phyloP scores from a whole-genome alignment of 208 protist genomes.

The Histomonas meleagridis region DNA sequence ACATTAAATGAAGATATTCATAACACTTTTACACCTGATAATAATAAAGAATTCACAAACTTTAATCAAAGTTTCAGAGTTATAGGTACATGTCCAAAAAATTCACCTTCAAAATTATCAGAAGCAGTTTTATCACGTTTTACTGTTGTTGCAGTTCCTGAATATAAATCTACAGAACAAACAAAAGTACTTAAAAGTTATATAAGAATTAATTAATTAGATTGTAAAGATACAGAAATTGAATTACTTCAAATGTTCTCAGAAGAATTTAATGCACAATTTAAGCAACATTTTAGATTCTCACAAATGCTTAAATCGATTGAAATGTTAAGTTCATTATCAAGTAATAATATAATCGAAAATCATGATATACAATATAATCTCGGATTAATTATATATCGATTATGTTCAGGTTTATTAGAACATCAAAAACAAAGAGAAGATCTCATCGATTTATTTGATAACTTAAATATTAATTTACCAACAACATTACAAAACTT shows the following conservation, averaged over 20 bases:
- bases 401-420: no score
- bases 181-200: neutral
- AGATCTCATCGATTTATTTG: no score
- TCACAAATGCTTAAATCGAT: neutral
- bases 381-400: no score
- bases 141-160: neutral
- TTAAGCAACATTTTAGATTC: neutral
- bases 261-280: neutral
- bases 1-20: neutral
- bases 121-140: neutral
- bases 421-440: no score
- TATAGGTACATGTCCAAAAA: neutral
- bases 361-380: no score
- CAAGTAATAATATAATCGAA: no score
- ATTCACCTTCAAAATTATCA: neutral
- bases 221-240: neutral
- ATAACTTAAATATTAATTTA: no score
- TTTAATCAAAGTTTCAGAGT: neutral
- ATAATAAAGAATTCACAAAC: neutral
- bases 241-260: neutral
- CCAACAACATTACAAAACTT: no score
- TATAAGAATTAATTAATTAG: neutral
- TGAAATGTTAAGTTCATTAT: no score
- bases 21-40: neutral
- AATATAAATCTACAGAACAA: neutral